phyloP scores from a whole-genome alignment of 495 filamentous ascomycete species.

The Penicillium robsamsonii region DNA sequence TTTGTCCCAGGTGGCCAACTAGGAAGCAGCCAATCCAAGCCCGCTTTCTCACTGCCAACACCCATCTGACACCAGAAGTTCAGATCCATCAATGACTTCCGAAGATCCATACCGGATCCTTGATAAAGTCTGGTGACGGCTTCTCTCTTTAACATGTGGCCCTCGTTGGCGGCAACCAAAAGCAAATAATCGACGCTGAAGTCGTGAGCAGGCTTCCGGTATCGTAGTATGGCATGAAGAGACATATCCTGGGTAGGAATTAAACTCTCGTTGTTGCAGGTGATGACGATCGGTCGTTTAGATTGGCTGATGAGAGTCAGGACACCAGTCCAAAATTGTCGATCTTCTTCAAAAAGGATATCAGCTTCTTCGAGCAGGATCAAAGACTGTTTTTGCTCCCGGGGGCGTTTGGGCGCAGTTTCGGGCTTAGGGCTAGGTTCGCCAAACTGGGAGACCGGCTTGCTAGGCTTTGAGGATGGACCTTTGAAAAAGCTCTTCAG shows the following conservation, averaged over 20 bases:
- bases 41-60: conserved; percentile 82
- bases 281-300: conserved; percentile 88
- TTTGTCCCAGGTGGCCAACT: conserved; percentile 68
- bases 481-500: conserved; percentile 79
- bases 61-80: conserved; percentile 97
- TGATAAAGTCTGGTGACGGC: conserved; percentile 68
- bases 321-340: conserved; percentile 87
- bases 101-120: conserved; percentile 65
- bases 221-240: conserved; percentile 85
- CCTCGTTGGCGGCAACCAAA: conserved; percentile 83
- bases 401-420: conserved; percentile 39
- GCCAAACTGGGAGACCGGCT: conserved; percentile 17
- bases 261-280: conserved; percentile 83
- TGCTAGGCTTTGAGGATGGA: conserved; percentile 31
- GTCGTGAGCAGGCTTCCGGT: conserved; percentile 63
- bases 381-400: conserved; percentile 84
- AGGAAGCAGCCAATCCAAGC: conserved; percentile 85
- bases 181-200: conserved; percentile 77
- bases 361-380: conserved; percentile 96
- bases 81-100: conserved; percentile 80
- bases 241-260: conserved; percentile 68
- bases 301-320: conserved; percentile 75
- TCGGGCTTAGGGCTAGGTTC: conserved; percentile 14
- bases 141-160: conserved; percentile 70
- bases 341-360: conserved; percentile 90